phyloP scores from a whole-genome alignment of 768 basidiomycete species.

The Tricholoma matsutake region DNA sequence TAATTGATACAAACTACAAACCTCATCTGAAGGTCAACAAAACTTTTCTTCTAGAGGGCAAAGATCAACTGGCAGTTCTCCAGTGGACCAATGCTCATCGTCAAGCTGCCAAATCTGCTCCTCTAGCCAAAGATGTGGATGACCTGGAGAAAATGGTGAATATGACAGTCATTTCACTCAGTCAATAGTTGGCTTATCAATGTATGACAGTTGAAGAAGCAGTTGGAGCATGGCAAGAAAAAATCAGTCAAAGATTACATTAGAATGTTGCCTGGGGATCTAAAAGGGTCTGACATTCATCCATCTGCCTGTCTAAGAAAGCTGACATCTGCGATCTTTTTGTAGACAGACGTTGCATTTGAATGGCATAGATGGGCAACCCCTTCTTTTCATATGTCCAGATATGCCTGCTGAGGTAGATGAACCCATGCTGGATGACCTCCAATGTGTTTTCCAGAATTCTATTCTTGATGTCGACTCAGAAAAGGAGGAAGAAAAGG shows the following conservation, averaged over 20 bases:
- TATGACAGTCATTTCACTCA: not conserved
- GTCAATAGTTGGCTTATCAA: not conserved
- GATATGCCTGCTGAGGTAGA: not conserved
- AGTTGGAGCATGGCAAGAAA: not conserved
- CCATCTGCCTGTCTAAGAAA: not conserved
- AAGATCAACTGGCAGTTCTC: not conserved
- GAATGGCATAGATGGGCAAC: not conserved
- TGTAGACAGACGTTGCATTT: not conserved
- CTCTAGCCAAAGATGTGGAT: not conserved
- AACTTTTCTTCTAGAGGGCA: not conserved
- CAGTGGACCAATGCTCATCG: not conserved
- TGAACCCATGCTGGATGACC: not conserved
- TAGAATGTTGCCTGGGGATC: not conserved
- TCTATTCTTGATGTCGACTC: not conserved
- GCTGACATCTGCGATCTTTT: not conserved
- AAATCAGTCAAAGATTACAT: not conserved
- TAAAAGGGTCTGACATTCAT: not conserved
- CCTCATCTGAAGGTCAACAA: not conserved
- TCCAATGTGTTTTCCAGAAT: not conserved
- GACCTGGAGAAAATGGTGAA: not conserved
- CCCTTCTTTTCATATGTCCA: not conserved
- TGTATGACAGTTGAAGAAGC: not conserved
- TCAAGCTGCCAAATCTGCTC: not conserved
- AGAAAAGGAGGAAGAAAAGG: not conserved
- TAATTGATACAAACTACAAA: not conserved